phyloP scores from a whole-genome alignment of 805 yeast genomes.

The Hanseniaspora lindneri region DNA sequence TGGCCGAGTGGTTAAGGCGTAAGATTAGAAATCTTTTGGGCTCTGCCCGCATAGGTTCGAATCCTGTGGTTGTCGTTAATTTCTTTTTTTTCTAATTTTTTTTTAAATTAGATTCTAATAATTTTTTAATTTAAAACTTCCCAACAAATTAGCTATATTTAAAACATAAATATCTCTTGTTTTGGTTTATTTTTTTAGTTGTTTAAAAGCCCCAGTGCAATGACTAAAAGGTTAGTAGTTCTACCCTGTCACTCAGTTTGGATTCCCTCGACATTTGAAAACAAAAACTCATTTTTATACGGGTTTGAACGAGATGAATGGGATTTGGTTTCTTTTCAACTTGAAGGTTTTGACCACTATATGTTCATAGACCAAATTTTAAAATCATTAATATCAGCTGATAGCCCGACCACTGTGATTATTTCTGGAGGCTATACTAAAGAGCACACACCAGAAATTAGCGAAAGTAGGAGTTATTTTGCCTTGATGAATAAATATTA shows the following conservation, averaged over 20 bases:
- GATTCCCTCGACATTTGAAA: neutral
- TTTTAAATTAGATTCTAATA: too few species aligned
- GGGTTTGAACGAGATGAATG: conserved; percentile 9
- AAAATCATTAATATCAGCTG: neutral
- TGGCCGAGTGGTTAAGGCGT: conserved; percentile 36
- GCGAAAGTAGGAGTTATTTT: conserved; percentile 7
- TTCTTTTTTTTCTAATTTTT: conserved; percentile 22
- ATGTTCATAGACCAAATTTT: conserved; percentile 4
- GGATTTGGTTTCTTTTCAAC: conserved; percentile 7
- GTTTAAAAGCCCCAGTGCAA: too few species aligned
- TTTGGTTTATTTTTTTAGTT: too few species aligned
- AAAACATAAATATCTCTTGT: too few species aligned
- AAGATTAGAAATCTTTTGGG: conserved; percentile 51
- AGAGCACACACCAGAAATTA: neutral
- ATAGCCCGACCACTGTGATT: neutral
- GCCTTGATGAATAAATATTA: conserved; percentile 1
- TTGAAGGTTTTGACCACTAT: conserved; percentile 3
- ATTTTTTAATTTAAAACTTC: too few species aligned
- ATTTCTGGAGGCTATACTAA: conserved; percentile 12
- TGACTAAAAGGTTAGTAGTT: neutral
- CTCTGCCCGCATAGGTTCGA: conserved; percentile 55
- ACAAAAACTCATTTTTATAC: neutral
- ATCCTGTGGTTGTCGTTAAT: conserved; percentile 58
- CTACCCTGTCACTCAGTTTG: conserved; percentile 9
- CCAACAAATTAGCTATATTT: too few species aligned